phyloP scores from a whole-genome alignment of 1,139 yeast genomes.

The Lodderomyces oxycetoniae region DNA sequence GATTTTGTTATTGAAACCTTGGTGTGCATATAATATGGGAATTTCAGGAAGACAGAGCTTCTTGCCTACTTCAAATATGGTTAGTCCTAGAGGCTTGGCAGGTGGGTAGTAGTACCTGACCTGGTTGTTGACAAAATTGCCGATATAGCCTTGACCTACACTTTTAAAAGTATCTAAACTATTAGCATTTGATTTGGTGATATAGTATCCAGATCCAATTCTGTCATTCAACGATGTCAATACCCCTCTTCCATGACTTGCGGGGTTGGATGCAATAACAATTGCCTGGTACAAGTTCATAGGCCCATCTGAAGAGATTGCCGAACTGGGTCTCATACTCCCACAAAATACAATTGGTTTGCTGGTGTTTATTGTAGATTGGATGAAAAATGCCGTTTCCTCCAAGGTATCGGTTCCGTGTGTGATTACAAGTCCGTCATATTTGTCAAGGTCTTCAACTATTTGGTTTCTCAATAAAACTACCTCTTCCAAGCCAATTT shows the following conservation, averaged over 20 bases:
- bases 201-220: slow-evolving; percentile 64
- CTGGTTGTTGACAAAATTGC: slow-evolving; percentile 63
- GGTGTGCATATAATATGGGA: slow-evolving; percentile 54
- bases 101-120: slow-evolving; percentile 64
- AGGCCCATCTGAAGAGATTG: slow-evolving; percentile 67
- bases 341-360: slow-evolving; percentile 68
- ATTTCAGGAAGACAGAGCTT: slow-evolving; percentile 37
- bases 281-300: slow-evolving; percentile 70
- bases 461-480: slow-evolving; percentile 38
- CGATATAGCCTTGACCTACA: slow-evolving; percentile 65
- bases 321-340: slow-evolving; percentile 68
- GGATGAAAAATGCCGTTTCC: slow-evolving; percentile 66
- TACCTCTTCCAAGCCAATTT: slow-evolving; percentile 44
- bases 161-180: slow-evolving; percentile 64
- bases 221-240: slow-evolving; percentile 63
- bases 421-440: slow-evolving; percentile 58
- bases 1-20: slow-evolving; percentile 49
- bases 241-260: slow-evolving; percentile 55
- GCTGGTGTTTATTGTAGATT: slow-evolving; percentile 50
- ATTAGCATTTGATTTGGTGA: slow-evolving; percentile 67
- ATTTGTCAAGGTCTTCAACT: slow-evolving; percentile 38
- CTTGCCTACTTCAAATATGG: slow-evolving; percentile 27
- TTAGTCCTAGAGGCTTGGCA: slow-evolving; percentile 51
- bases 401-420: slow-evolving; percentile 74
- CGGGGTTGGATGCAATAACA: slow-evolving; percentile 51